These are phyloP conservation scores for Plasmodium coatneyi DNA, from an alignment of 169 alveolate genomes.

Conservation along the genomic window DNA sequence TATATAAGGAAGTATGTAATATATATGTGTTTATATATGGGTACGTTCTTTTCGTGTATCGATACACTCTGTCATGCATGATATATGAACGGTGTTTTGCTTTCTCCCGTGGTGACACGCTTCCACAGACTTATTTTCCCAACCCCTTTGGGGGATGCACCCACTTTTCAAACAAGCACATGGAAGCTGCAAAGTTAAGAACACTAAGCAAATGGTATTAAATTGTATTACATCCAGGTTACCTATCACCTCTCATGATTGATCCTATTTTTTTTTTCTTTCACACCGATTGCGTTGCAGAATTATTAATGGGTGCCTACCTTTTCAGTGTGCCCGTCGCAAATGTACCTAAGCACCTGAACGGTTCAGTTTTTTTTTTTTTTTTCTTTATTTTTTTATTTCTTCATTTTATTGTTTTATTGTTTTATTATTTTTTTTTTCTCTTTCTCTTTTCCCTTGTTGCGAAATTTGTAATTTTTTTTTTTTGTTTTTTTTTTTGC, in stretches of 20 bases:
- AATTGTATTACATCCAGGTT: background rate
- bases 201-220: background rate
- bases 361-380: background rate
- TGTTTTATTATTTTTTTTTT: background rate
- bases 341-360: background rate
- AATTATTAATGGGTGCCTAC: background rate
- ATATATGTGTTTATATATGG: background rate
- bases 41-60: background rate
- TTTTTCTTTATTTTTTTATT: background rate
- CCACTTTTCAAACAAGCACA: background rate
- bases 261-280: background rate
- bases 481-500: background rate
- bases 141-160: background rate
- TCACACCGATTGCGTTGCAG: background rate
- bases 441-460: background rate
- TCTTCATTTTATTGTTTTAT: background rate
- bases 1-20: background rate
- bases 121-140: background rate
- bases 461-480: background rate
- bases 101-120: background rate
- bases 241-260: background rate
- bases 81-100: background rate
- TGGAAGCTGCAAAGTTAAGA: background rate
- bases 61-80: background rate
- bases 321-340: background rate